Conservation (phyloP, 2,329 filamentous ascomycete genomes). For the Chaetothyriales sp. region DNA sequence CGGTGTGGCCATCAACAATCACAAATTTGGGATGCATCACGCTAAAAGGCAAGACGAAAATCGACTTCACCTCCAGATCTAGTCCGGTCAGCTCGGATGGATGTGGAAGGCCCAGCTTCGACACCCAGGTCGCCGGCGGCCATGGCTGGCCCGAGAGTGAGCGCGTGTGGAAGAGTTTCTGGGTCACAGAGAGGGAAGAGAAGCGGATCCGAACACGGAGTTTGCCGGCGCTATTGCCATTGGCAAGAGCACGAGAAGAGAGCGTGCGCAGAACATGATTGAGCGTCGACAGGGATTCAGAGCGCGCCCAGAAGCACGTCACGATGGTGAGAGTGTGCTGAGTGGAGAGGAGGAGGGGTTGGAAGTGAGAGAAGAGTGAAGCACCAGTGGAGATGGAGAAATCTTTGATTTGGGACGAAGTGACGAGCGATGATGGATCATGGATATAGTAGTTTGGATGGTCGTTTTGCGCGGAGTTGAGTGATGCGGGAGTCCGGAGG, state of each 20-base stretch:
- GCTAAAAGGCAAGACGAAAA: conserved; percentile 68
- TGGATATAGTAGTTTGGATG: neutral
- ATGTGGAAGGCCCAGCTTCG: conserved; percentile 50
- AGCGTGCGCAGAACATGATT: conserved; percentile 45
- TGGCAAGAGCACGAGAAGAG: conserved; percentile 34
- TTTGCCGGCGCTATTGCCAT: conserved; percentile 15
- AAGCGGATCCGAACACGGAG: conserved; percentile 61
- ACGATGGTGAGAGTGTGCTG: conserved; percentile 57
- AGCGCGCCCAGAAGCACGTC: conserved; percentile 70
- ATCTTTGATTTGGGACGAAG: neutral
- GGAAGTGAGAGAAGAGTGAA: neutral
- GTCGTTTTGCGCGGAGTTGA: neutral
- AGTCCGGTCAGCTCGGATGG: conserved; percentile 44
- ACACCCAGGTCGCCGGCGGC: conserved; percentile 20
- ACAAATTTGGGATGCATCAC: conserved; percentile 84
- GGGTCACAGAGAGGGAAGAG: conserved; percentile 57
- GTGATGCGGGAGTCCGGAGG: neutral
- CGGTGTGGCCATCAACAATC: conserved; percentile 52
- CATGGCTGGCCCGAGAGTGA: neutral
- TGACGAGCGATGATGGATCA: neutral
- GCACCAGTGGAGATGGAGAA: neutral
- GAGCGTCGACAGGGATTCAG: conserved; percentile 46
- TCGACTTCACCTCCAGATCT: conserved; percentile 57
- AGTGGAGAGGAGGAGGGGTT: conserved; percentile 26
- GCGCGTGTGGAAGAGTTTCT: conserved; percentile 43